Base-by-base conservation (phyloP, 306 rosid genomes). In the Inga oerstediana region DNA sequence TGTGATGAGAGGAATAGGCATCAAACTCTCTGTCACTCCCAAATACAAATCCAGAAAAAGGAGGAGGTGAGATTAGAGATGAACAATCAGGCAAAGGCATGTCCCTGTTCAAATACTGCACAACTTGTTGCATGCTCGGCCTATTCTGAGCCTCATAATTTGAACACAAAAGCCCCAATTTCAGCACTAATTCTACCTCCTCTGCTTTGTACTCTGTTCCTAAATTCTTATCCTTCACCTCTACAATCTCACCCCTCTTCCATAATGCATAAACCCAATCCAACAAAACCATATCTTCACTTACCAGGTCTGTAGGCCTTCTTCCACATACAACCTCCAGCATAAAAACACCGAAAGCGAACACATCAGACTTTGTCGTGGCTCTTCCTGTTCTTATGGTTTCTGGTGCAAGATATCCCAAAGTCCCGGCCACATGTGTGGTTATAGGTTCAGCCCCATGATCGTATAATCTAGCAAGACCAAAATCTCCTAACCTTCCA, bases 381-480 rank as follows among this genome's bases (percentile, higher is more conserved):
- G 94, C 94, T 79, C 75, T 87, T 4, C 98, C 94, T 1, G 93
- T 84, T 86, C 90, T 78, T 2, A 88, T 81, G 20, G 81, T 91
- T 61, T 91, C 94, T 0, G 94, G 98, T 1, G 96, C 94, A 1
- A 93, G 78, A 70, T 93, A 93, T 6, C 98, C 96, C 0, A 93
- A 54, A 3, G 98, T 93, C 46, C 98, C 94, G 24, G 88, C 96
- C 48, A 93, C 89, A 45, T 81, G 8, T n/a, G n/a, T n/a, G n/a
- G n/a, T n/a, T n/a, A 94, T 93, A 12, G 96, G 91, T 69, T 84
- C 84, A 32, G 92, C 73, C 4, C 92, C 96, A 49, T 88, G 97
- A 24, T 93, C 92, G 30, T 85, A 81, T 44, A 91, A 65, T 39
- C 87, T 93, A 4, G 97, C 88, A 62, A 91, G 93, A 43, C 97